These are phyloP conservation scores for Linum tenue DNA, from an alignment of 345 rosid species.

Conservation along the genomic window DNA sequence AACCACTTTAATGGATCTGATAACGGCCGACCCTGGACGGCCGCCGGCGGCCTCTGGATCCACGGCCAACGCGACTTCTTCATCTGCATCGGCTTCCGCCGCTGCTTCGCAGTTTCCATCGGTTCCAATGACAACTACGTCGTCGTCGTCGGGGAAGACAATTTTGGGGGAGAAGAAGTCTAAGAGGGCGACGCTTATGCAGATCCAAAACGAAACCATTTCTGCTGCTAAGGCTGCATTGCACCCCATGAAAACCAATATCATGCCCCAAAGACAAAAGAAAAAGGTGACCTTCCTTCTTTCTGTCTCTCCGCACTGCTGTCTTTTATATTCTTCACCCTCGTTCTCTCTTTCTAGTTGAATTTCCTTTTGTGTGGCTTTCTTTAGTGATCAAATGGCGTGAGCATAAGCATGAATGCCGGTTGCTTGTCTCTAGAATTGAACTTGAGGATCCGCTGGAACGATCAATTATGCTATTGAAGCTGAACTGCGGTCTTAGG, in stretches of 20 bases:
- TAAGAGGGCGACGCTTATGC: constrained; percentile 67
- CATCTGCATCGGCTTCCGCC: constrained; percentile 33
- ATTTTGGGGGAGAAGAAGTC: constrained; percentile 72
- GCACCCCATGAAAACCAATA: constrained; percentile 52
- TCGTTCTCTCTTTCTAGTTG: no score
- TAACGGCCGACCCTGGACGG: constrained; percentile 69
- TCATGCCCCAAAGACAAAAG: constrained; percentile 64
- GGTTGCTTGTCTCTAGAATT: no score
- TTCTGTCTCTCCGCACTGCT: neutral
- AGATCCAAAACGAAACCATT: constrained; percentile 88
- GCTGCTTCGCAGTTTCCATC: constrained; percentile 22
- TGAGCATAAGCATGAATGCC: no score
- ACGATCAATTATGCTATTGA: neutral
- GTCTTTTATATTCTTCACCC: neutral
- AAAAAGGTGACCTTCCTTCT: constrained; percentile 33
- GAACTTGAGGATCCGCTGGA: no score
- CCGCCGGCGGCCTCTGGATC: constrained; percentile 27
- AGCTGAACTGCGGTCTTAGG: neutral
- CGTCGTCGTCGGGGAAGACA: constrained; percentile 20
- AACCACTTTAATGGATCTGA: constrained; percentile 94
- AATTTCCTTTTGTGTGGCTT: neutral
- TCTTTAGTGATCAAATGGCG: neutral
- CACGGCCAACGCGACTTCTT: constrained; percentile 13
- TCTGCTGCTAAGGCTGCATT: constrained; percentile 85
- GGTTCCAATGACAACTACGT: constrained; percentile 17